A percentile compares a stretch with the other conserved stretches of the same genome.
Conservation (phyloP, 805 yeast species). For the Kurtzmaniella fragi region DNA sequence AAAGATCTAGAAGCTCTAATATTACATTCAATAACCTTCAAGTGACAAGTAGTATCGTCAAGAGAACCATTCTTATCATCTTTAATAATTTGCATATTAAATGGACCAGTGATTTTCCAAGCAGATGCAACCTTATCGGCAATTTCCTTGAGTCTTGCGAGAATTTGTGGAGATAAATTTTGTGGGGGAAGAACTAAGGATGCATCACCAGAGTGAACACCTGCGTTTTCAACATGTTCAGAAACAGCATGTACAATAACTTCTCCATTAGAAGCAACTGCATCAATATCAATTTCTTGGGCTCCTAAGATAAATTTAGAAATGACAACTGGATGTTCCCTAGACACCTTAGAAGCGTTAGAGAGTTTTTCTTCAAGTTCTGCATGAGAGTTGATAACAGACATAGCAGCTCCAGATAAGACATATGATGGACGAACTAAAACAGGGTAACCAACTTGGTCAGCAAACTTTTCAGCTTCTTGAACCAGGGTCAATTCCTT, state of each 20-base stretch:
- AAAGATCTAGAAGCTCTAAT: conserved; percentile 97
- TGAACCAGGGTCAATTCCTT: conserved; percentile 83
- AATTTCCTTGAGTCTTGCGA: conserved; percentile 75
- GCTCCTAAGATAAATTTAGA: conserved; percentile 95
- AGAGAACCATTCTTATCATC: conserved; percentile 58
- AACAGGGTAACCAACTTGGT: conserved; percentile 88
- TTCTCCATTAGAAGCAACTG: conserved; percentile 85
- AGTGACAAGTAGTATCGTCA: conserved; percentile 45
- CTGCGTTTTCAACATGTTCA: conserved; percentile 98
- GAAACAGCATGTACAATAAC: conserved; percentile 93
- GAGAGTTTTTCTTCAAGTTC: conserved; percentile 81
- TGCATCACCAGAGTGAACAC: conserved; percentile 98
- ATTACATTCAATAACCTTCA: conserved; percentile 98
- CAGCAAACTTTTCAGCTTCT: conserved; percentile 83
- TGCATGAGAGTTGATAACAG: conserved; percentile 72
- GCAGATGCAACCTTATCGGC: conserved; percentile 93
- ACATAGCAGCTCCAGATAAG: conserved; percentile 98
- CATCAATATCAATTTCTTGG: conserved; percentile 95
- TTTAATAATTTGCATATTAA: conserved; percentile 95
- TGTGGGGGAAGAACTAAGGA: conserved; percentile 93
- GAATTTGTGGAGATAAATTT: conserved; percentile 56
- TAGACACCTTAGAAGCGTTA: conserved; percentile 87
- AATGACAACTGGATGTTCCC: conserved; percentile 96
- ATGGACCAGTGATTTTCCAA: conserved; percentile 95
- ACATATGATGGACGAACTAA: conserved; percentile 97